These are phyloP conservation scores for Aspergillus sp. DNA, from an alignment of 2,329 filamentous ascomycete genomes.

Conservation along the genomic window DNA sequence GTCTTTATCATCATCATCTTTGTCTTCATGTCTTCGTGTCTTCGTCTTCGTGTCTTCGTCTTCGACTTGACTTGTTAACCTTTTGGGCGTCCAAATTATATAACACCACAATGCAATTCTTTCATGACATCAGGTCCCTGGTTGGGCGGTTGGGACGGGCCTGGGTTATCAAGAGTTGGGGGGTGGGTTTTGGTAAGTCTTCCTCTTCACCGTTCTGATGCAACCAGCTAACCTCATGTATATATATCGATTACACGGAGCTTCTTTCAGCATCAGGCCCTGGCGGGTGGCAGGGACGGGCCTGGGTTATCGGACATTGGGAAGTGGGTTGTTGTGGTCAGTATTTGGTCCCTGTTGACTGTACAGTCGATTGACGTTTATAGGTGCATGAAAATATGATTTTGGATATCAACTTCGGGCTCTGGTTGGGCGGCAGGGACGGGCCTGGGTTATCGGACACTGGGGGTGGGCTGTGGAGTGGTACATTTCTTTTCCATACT, in stretches of 20 bases:
- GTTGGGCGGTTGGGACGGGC: constrained; percentile 7
- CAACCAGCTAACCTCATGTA: too few species aligned
- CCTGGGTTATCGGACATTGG: not conserved
- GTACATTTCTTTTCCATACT: too few species aligned
- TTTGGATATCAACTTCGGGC: not conserved
- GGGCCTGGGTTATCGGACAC: not conserved
- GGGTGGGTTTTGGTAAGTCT: not conserved
- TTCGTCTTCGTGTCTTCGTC: too few species aligned
- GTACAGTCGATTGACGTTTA: not conserved
- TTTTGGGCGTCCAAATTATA: too few species aligned
- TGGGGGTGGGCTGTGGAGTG: too few species aligned
- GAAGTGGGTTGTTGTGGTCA: not conserved
- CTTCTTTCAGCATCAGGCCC: not conserved
- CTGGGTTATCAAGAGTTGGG: constrained; percentile 1
- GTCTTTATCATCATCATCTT: not conserved
- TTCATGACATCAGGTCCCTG: not conserved
- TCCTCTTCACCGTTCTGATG: too few species aligned
- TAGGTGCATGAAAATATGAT: not conserved
- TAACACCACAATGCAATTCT: not conserved
- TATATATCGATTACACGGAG: not conserved
- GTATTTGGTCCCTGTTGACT: not conserved
- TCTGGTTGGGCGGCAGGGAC: not conserved
- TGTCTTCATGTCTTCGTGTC: too few species aligned
- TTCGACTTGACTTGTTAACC: too few species aligned
- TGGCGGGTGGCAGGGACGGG: not conserved